These are phyloP conservation scores for Candida michaelii DNA, from an alignment of 805 yeast species.

Conservation along the genomic window DNA sequence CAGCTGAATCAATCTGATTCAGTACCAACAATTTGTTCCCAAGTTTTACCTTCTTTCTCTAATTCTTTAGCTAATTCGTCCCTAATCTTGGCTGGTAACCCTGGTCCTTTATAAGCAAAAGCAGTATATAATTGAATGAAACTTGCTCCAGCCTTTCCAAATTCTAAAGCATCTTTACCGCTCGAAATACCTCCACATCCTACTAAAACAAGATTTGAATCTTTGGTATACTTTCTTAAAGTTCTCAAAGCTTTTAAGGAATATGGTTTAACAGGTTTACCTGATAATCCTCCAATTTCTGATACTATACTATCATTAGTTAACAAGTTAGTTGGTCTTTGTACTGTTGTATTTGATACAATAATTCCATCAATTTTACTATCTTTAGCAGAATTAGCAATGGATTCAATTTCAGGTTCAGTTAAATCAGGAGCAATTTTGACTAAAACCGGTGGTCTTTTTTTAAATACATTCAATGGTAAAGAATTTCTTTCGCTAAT, in stretches of 20 bases:
- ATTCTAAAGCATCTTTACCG: slow-evolving; percentile 88
- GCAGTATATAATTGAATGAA: slow-evolving; percentile 85
- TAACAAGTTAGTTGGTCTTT: slow-evolving; percentile 66
- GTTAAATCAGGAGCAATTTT: slow-evolving; percentile 92
- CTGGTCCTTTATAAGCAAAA: slow-evolving; percentile 92
- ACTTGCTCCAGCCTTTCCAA: slow-evolving; percentile 92
- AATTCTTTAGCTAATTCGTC: slow-evolving; percentile 49
- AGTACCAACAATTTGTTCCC: slow-evolving; percentile 69
- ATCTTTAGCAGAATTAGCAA: slow-evolving; percentile 74
- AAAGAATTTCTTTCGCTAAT: slow-evolving; percentile 57
- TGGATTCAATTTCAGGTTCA: slow-evolving; percentile 75
- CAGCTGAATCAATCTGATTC: neutral
- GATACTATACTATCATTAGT: slow-evolving; percentile 46
- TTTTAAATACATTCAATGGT: slow-evolving; percentile 39
- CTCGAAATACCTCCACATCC: slow-evolving; percentile 95
- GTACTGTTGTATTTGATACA: slow-evolving; percentile 87
- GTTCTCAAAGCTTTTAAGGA: slow-evolving; percentile 68
- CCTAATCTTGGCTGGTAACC: slow-evolving; percentile 53
- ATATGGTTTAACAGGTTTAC: slow-evolving; percentile 83
- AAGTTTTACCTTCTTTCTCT: slow-evolving; percentile 71
- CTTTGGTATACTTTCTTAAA: slow-evolving; percentile 76
- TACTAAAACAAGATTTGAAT: slow-evolving; percentile 67
- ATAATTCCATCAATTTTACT: slow-evolving; percentile 89
- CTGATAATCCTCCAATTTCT: slow-evolving; percentile 88
- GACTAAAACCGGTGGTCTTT: slow-evolving; percentile 77